Percentiles rank a stretch among this genome's conserved stretches.
Evolutionary conservation across 2,329 filamentous ascomycete genomes (phyloP).

Genomic region (Diaporthe caulivora): DNA sequence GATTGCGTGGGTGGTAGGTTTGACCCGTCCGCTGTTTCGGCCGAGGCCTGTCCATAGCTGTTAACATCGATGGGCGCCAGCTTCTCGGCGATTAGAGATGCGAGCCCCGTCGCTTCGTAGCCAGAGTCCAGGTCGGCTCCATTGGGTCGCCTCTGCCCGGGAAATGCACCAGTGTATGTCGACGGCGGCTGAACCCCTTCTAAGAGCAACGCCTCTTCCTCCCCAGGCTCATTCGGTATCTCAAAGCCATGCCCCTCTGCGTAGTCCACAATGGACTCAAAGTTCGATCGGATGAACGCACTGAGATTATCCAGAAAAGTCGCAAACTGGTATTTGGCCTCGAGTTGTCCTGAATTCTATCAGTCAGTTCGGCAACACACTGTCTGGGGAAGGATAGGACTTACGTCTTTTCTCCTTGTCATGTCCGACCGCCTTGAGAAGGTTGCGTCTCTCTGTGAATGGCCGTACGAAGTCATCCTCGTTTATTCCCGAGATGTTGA

Average conservation of each 20-base stretch:
- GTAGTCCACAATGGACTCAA: slow-evolving; percentile 50
- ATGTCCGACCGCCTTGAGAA: slow-evolving; percentile 66
- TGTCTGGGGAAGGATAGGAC: background rate
- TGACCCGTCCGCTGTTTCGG: slow-evolving; percentile 49
- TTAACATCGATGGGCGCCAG: slow-evolving; percentile 35
- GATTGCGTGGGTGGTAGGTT: slow-evolving; percentile 68
- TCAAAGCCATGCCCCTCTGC: slow-evolving; percentile 54
- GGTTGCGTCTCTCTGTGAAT: slow-evolving; percentile 57
- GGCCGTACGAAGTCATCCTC: slow-evolving; percentile 62
- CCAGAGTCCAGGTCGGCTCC: slow-evolving; percentile 27
- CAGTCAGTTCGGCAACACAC: slow-evolving; percentile 38
- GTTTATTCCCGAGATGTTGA: slow-evolving; percentile 51
- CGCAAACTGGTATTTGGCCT: slow-evolving; percentile 55
- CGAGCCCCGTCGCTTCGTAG: slow-evolving; percentile 44
- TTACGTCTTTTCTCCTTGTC: slow-evolving; percentile 53
- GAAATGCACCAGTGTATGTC: slow-evolving; percentile 37
- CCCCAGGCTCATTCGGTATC: slow-evolving; percentile 48
- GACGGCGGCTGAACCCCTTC: slow-evolving; percentile 37
- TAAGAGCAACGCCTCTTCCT: slow-evolving; percentile 41
- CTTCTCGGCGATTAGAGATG: slow-evolving; percentile 46
- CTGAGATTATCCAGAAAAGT: slow-evolving; percentile 51
- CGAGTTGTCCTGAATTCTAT: slow-evolving; percentile 47
- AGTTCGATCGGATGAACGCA: slow-evolving; percentile 48
- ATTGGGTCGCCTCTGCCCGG: slow-evolving; percentile 34
- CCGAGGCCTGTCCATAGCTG: slow-evolving; percentile 29